These are phyloP conservation scores for Paulownia fortunei DNA, from an alignment of 257 asterid genomes.

Conservation along the genomic window DNA sequence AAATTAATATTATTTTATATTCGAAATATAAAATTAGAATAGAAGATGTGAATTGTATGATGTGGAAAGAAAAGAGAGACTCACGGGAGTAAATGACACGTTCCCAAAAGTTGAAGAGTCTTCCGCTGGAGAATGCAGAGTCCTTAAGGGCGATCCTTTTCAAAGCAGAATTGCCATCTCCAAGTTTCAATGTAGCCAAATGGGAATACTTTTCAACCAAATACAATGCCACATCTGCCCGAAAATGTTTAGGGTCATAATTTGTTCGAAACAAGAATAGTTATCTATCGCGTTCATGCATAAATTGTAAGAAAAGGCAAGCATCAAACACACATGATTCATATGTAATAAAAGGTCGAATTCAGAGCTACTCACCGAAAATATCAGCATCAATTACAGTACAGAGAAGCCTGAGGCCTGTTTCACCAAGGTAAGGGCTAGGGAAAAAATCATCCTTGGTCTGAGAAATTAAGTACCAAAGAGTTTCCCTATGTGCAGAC, in stretches of 20 bases:
- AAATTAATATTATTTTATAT: no score
- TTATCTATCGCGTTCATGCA: no score
- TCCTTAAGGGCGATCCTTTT: not conserved
- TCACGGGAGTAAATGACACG: conserved; percentile 1
- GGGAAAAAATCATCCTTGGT: not conserved
- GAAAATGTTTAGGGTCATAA: no score
- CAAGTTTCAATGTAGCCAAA: not conserved
- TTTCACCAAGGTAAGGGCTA: conserved; percentile 1
- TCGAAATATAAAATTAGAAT: no score
- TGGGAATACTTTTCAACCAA: not conserved
- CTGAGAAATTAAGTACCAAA: conserved; percentile 13
- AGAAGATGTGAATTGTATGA: no score
- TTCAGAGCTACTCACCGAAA: conserved; percentile 13
- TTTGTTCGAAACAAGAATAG: no score
- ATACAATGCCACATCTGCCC: not conserved
- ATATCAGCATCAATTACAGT: conserved; percentile 16
- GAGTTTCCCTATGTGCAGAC: conserved; percentile 5
- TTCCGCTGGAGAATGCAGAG: not conserved
- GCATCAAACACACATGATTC: not conserved
- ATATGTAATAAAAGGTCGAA: not conserved
- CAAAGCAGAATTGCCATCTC: not conserved
- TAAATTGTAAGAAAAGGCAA: not conserved
- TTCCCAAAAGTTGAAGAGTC: conserved; percentile 6
- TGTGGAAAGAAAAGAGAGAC: not conserved
- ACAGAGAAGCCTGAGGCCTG: not conserved